Percentiles rank a stretch among this genome's conserved stretches.
Evolutionary conservation across 768 basidiomycete genomes (phyloP).

Genomic region (Galerina sulciceps): DNA sequence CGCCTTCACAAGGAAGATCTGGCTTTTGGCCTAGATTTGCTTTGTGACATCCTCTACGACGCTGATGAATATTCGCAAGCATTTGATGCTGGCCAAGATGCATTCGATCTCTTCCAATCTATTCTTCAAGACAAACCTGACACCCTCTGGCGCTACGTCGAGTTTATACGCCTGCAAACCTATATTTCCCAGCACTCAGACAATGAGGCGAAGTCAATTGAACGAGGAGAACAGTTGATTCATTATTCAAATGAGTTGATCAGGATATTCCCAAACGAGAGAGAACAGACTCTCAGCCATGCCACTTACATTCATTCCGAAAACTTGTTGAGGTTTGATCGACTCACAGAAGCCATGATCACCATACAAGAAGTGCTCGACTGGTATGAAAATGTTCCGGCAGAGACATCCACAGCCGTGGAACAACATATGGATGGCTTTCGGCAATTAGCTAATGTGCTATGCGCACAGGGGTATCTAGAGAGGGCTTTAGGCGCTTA

Average conservation of each 20-base stretch:
- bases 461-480: not conserved
- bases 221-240: not conserved
- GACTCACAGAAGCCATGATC: not conserved
- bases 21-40: not conserved
- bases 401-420: not conserved
- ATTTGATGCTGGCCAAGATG: constrained; percentile 2
- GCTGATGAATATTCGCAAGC: not conserved
- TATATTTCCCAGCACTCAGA: not conserved
- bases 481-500: not conserved
- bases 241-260: not conserved
- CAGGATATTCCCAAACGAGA: not conserved
- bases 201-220: not conserved
- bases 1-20: not conserved
- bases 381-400: not conserved
- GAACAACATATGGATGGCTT: not conserved
- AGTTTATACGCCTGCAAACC: constrained; percentile 1
- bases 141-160: not conserved
- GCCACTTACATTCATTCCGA: not conserved
- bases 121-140: not conserved
- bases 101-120: not conserved
- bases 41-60: not conserved
- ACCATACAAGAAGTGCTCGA: not conserved
- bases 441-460: not conserved
- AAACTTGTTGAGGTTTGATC: not conserved
- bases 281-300: not conserved